Evolutionary conservation across 2,329 filamentous ascomycete species (phyloP), one percentile per base, ranked within the genome.

Genomic region (Apiospora saccharicola): DNA sequence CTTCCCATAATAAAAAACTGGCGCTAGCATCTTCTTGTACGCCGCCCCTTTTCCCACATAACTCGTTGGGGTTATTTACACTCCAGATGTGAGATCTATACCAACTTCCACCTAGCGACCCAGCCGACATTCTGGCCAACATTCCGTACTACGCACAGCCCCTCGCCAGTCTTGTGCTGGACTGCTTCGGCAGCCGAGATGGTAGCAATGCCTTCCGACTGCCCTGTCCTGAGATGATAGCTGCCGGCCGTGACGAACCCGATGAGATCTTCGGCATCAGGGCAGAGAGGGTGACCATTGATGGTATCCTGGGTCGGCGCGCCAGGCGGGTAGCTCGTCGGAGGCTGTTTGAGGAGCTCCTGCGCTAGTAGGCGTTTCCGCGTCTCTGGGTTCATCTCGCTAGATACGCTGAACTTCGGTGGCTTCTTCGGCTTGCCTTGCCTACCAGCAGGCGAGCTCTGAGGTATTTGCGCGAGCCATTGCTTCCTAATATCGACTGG

Each of bases 231-330:
- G 1, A 98, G 87, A 77, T 92, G 95, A 80, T 92, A 98, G 69
- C 93, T 92, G 0, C 96, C 96, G 0, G 92, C 93, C 2, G 95
- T 98, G 34, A 98, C 91, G 80, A 97, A 99, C 0, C 96, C 96
- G 69, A 98, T 89, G 16, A 98, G 86, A 80, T 98, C 93, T 30
- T 89, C 86, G 74, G 91, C 90, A 13, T 87, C 86, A 0, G 96
- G 96, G n/a, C 95, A 90, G 0, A 90, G 79, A 0, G 92, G 92
- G 76, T 94, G 90, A 0, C 85, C 85, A 34, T 82, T 79, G 82
- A 87, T 80, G 74, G 82, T 81, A 69, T 76, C 79, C 71, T 79
- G 80, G 73, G 81, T 85, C 16, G 79, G 77, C 4, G 79, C 76
- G 47, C 78, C 78, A 34, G 82, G 82, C 22, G 83, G 83, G 24